Evolutionary conservation across 352 stramenopile species (phyloP).

Genomic region (Globisporangium polare): DNA sequence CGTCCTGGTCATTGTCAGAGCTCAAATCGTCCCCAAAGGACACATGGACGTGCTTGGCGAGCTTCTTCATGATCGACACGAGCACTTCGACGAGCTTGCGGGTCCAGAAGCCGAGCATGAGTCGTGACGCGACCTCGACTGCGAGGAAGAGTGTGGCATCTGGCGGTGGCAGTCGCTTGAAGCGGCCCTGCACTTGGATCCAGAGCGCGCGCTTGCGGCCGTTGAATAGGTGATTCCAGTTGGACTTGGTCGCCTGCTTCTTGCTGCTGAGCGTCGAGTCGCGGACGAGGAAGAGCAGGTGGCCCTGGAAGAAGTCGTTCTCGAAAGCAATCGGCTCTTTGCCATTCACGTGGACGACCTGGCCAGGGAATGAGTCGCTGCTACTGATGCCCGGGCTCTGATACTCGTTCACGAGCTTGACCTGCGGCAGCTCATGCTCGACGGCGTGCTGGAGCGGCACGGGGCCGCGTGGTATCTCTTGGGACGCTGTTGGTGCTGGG

Average conservation of each 20-base stretch:
- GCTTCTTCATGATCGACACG: slow-evolving; percentile 29
- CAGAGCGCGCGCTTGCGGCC: slow-evolving; percentile 35
- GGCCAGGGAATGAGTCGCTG: not conserved
- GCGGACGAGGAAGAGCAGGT: slow-evolving; percentile 33
- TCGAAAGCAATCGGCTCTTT: slow-evolving; percentile 43
- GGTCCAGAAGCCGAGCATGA: slow-evolving; percentile 31
- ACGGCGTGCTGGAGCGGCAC: not conserved
- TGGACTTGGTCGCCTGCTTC: not conserved
- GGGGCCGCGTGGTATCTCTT: not conserved
- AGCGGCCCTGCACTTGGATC: slow-evolving; percentile 60
- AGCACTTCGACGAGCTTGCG: slow-evolving; percentile 33
- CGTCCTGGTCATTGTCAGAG: not conserved
- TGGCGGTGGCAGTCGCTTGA: slow-evolving; percentile 34
- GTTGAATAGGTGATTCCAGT: slow-evolving; percentile 35
- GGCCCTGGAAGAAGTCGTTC: slow-evolving; percentile 38
- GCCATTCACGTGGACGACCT: slow-evolving; percentile 18
- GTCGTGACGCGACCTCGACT: slow-evolving; percentile 34
- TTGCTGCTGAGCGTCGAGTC: slow-evolving; percentile 16
- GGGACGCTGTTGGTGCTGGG: not conserved
- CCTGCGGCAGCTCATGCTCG: slow-evolving; percentile 23
- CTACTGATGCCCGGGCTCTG: slow-evolving; percentile 11
- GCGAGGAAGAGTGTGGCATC: slow-evolving; percentile 43
- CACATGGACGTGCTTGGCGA: slow-evolving; percentile 35
- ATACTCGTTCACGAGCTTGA: slow-evolving; percentile 30
- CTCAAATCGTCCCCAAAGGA: slow-evolving; percentile 23